Evolutionary conservation across 352 stramenopile species (phyloP).

Genomic region (Aphanomyces astaci): DNA sequence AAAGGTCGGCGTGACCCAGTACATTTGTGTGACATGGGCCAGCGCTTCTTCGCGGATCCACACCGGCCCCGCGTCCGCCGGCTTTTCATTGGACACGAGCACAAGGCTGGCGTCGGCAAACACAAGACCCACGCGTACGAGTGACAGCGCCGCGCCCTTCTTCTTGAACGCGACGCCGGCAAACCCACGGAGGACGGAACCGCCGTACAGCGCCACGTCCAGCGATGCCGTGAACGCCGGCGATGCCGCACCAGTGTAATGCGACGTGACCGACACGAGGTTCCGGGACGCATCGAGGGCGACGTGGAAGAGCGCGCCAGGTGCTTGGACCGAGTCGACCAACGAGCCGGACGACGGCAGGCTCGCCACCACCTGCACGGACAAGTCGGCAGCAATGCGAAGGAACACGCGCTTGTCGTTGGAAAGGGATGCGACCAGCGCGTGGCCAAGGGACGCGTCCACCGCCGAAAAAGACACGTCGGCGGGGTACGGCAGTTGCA

Average conservation of each 20-base stretch:
- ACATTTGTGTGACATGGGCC: constrained; percentile 62
- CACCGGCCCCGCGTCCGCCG: constrained; percentile 33
- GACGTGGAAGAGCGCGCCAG: constrained; percentile 41
- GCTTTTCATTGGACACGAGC: constrained; percentile 39
- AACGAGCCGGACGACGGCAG: constrained; percentile 38
- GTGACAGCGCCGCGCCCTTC: constrained; percentile 31
- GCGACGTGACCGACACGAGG: constrained; percentile 37
- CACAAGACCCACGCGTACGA: constrained; percentile 39
- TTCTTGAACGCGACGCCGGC: constrained; percentile 48
- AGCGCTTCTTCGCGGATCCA: constrained; percentile 77
- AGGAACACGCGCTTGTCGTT: constrained; percentile 55
- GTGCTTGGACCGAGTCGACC: constrained; percentile 32
- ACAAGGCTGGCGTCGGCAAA: constrained; percentile 33
- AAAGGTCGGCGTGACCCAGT: constrained; percentile 61
- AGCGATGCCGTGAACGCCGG: constrained; percentile 44
- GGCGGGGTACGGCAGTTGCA: constrained; percentile 1
- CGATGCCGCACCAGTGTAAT: constrained; percentile 23
- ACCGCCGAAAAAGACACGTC: constrained; percentile 32
- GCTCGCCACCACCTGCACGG: constrained; percentile 34
- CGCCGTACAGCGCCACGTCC: constrained; percentile 42
- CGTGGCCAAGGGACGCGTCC: constrained; percentile 35
- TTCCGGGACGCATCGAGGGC: constrained; percentile 25
- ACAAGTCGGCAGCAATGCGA: constrained; percentile 37
- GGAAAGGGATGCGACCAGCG: constrained; percentile 41
- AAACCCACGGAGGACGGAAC: constrained; percentile 43